Conservation (phyloP, 805 yeast genomes). For the Isabelozyma rhagii region DNA sequence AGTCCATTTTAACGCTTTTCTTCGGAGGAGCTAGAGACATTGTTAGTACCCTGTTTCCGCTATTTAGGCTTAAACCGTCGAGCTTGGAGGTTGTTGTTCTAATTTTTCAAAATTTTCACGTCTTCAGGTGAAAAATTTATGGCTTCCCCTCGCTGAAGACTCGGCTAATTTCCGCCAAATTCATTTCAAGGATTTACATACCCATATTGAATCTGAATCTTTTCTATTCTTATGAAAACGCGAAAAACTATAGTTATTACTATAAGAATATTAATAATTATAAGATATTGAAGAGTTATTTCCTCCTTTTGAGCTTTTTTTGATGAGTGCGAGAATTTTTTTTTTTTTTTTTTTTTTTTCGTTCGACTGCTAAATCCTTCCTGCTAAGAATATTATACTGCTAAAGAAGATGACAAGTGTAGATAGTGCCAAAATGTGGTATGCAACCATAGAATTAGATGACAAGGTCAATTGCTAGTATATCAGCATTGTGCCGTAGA, state of each 20-base stretch:
- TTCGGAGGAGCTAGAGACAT: conserved; percentile 39
- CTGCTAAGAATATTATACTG: neutral
- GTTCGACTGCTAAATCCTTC: neutral
- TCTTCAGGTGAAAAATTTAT: neutral
- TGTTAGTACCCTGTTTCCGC: conserved; percentile 7
- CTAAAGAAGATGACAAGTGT: neutral
- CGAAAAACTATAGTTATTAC: neutral
- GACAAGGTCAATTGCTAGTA: no score
- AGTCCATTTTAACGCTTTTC: conserved; percentile 75
- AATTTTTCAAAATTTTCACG: neutral
- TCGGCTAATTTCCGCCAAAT: no score
- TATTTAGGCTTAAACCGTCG: neutral
- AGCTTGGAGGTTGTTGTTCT: neutral
- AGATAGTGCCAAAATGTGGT: no score
- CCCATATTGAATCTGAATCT: conserved; percentile 1
- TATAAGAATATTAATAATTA: neutral
- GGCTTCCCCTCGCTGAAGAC: neutral
- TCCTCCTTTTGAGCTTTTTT: neutral
- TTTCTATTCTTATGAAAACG: neutral
- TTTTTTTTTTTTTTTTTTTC: neutral
- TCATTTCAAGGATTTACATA: neutral
- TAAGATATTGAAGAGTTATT: neutral
- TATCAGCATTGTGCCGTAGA: no score
- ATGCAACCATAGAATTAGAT: no score
- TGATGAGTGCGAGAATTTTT: neutral